Percentiles rank a stretch among this genome's conserved stretches.
These are phyloP conservation scores for Elsinoe necatrix DNA, from an alignment of 2,329 filamentous ascomycete species.

Conservation along the genomic window DNA sequence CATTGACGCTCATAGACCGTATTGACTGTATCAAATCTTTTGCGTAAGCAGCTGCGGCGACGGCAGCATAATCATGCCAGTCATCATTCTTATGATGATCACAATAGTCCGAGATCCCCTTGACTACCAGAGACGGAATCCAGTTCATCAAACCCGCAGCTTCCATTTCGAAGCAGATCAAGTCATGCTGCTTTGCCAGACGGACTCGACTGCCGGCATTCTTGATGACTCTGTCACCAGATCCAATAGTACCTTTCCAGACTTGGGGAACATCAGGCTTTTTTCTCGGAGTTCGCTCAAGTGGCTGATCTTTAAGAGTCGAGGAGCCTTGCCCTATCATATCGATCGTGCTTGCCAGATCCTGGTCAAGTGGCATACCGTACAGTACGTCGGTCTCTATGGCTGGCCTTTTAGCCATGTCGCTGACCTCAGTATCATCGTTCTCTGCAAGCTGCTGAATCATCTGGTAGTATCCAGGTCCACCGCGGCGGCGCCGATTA, in stretches of 20 bases:
- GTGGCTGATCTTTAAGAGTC: neutral
- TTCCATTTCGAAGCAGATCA: conserved; percentile 20
- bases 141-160: conserved; percentile 13
- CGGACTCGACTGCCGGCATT: conserved; percentile 1
- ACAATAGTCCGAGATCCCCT: conserved; percentile 23
- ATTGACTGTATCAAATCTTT: conserved; percentile 18
- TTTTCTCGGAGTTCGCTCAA: neutral
- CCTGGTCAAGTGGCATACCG: neutral
- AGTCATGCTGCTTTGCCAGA: conserved; percentile 14
- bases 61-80: conserved; percentile 23
- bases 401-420: neutral
- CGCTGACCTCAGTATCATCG: neutral
- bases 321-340: neutral
- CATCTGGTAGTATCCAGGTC: neutral
- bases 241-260: conserved; percentile 34
- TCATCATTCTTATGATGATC: conserved; percentile 23
- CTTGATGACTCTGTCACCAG: conserved; percentile 28
- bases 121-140: conserved; percentile 22
- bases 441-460: neutral
- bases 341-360: neutral
- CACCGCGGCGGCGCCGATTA: neutral
- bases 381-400: neutral
- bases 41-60: conserved; percentile 21
- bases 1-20: neutral
- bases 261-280: conserved; percentile 22